These are phyloP conservation scores for Craterostigma plantagineum DNA, from an alignment of 257 asterid species.

Conservation along the genomic window DNA sequence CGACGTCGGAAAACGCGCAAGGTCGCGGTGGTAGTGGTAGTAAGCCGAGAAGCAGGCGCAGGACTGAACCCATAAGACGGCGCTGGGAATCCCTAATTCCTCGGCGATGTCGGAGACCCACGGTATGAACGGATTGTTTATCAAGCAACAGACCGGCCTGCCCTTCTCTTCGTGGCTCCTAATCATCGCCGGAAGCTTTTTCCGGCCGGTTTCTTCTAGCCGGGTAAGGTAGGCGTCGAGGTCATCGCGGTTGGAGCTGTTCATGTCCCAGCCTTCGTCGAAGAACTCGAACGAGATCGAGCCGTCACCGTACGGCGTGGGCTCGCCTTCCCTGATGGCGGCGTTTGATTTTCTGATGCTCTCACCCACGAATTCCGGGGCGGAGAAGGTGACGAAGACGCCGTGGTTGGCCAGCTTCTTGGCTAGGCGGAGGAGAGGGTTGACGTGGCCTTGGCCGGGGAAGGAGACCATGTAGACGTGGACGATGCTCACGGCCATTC, in stretches of 20 bases:
- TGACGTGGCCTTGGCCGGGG: conserved; percentile 69
- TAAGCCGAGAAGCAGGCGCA: not conserved
- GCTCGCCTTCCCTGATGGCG: conserved; percentile 14
- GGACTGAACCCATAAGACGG: not conserved
- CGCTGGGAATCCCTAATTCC: not conserved
- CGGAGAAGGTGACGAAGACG: conserved; percentile 31
- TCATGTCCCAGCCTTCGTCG: conserved; percentile 35
- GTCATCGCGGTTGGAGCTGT: not conserved
- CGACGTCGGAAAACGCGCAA: not conserved
- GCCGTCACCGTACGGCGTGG: conserved; percentile 32
- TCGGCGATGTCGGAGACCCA: not conserved
- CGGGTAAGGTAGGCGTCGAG: not conserved
- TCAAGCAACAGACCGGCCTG: not conserved
- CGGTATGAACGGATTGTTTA: not conserved
- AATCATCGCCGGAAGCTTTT: not conserved
- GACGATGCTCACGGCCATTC: conserved; percentile 1
- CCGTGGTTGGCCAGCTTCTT: conserved; percentile 47
- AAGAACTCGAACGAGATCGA: conserved; percentile 48
- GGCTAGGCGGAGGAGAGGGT: conserved; percentile 58
- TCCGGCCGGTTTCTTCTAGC: not conserved
- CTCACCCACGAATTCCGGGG: conserved; percentile 34
- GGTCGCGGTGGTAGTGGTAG: not conserved
- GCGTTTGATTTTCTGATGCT: conserved; percentile 25
- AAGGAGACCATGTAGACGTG: conserved; percentile 49
- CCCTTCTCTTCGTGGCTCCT: not conserved